Conservation (phyloP, 2,329 filamentous ascomycete genomes). For the Iodosphaeria phyllophila region DNA sequence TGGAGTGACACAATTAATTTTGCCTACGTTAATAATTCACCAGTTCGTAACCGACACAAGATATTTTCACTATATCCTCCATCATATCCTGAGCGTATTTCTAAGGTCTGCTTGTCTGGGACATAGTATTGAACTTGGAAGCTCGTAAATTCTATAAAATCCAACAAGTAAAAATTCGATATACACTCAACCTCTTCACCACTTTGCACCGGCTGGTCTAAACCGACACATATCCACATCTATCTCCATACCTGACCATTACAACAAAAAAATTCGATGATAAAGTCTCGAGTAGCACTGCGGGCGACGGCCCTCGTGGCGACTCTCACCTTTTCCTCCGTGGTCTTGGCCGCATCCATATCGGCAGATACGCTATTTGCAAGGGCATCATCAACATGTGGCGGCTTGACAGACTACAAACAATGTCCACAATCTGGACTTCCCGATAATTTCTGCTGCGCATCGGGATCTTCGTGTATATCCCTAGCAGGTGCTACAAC, state of each 20-base stretch:
- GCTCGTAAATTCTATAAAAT: too few species aligned
- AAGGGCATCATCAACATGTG: conserved; percentile 30
- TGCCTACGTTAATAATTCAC: too few species aligned
- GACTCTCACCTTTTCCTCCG: conserved; percentile 9
- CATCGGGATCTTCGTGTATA: conserved; percentile 31
- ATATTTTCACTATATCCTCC: too few species aligned
- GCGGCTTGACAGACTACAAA: conserved; percentile 22
- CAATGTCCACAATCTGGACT: conserved; percentile 33
- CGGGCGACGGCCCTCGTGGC: conserved; percentile 18
- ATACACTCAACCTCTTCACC: conserved; percentile 1
- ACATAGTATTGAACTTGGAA: too few species aligned
- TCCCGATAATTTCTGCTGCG: conserved; percentile 50
- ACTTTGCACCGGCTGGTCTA: neutral
- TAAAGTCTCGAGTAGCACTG: conserved; percentile 11
- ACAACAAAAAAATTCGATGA: conserved; percentile 11
- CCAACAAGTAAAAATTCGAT: too few species aligned
- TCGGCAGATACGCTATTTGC: conserved; percentile 18
- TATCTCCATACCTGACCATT: too few species aligned
- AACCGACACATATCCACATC: too few species aligned
- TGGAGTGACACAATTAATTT: too few species aligned
- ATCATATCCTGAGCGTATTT: too few species aligned
- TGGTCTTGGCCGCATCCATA: conserved; percentile 15
- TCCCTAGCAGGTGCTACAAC: conserved; percentile 45
- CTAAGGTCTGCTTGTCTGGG: too few species aligned
- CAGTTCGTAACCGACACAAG: too few species aligned